phyloP scores from a whole-genome alignment of 2,329 filamentous ascomycete genomes.

The Coleophoma crateriformis region DNA sequence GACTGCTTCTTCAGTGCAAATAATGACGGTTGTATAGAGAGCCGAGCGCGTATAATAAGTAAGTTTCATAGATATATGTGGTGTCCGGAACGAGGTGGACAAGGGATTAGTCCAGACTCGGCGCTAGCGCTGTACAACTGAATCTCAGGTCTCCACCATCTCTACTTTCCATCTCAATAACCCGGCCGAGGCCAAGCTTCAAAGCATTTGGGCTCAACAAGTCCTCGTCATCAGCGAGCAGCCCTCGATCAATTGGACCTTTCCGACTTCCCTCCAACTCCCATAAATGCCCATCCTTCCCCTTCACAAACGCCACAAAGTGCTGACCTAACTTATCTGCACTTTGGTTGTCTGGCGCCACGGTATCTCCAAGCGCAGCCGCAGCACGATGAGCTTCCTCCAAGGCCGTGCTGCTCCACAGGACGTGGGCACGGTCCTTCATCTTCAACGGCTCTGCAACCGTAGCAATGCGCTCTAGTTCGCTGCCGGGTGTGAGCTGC shows the following conservation, averaged over 20 bases:
- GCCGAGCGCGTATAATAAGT: too few species aligned
- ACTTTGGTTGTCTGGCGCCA: conserved; percentile 62
- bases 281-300: conserved; percentile 59
- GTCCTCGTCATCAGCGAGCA: conserved; percentile 56
- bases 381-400: conserved; percentile 75
- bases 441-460: conserved; percentile 66
- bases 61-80: too few species aligned
- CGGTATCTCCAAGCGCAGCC: conserved; percentile 71
- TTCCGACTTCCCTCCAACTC: conserved; percentile 66
- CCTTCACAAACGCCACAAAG: conserved; percentile 91
- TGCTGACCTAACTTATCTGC: conserved; percentile 81
- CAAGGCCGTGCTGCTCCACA: conserved; percentile 72
- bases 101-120: conserved; percentile 10
- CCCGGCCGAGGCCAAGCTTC: conserved; percentile 53
- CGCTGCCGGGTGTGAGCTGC: conserved; percentile 22
- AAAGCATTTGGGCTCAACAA: conserved; percentile 72
- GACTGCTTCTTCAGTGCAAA: too few species aligned
- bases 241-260: conserved; percentile 41
- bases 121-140: conserved; percentile 22
- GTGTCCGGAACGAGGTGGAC: too few species aligned
- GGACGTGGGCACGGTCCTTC: conserved; percentile 58
- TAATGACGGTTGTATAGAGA: too few species aligned
- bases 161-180: conserved; percentile 20
- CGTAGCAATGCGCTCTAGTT: conserved; percentile 56
- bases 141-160: conserved; percentile 22